Conservation (phyloP, 495 filamentous ascomycete species). For the Aspergillus coremiiformis region DNA sequence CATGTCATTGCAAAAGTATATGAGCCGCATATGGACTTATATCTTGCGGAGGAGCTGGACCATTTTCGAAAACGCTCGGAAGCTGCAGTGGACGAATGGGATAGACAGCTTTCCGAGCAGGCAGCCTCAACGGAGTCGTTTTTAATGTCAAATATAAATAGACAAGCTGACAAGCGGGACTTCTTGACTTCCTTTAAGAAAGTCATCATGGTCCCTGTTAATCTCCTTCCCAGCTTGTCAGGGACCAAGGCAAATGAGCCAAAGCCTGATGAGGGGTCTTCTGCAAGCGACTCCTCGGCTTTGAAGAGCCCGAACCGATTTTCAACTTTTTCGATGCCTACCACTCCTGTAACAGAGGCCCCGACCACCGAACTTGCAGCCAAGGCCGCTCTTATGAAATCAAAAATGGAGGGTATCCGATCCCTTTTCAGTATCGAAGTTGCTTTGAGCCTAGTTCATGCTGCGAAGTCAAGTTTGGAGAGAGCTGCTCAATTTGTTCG, state of each 20-base stretch:
- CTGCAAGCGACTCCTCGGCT: conserved; percentile 24
- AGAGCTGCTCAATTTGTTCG: conserved; percentile 74
- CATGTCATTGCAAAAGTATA: conserved; percentile 63
- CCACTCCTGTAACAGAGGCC: conserved; percentile 51
- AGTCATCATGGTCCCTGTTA: conserved; percentile 97
- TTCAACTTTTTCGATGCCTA: conserved; percentile 41
- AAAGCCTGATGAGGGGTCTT: conserved; percentile 29
- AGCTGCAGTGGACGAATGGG: conserved; percentile 74
- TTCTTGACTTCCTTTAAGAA: conserved; percentile 97
- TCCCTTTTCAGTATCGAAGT: conserved; percentile 95
- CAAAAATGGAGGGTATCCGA: conserved; percentile 83
- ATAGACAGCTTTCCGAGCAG: conserved; percentile 82
- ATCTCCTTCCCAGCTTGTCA: conserved; percentile 66
- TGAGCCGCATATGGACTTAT: conserved; percentile 88
- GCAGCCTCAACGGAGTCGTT: conserved; percentile 87
- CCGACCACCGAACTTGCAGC: conserved; percentile 89
- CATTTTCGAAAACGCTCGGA: conserved; percentile 72
- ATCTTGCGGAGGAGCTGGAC: conserved; percentile 86
- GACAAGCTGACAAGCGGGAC: conserved; percentile 92
- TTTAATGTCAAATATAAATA: conserved; percentile 88
- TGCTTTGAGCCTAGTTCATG: conserved; percentile 78
- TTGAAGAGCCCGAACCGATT: conserved; percentile 47
- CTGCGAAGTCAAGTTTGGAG: conserved; percentile 84
- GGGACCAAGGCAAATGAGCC: conserved; percentile 38
- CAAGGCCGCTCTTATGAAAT: conserved; percentile 94